A percentile compares a stretch with the other conserved stretches of the same genome.
phyloP scores from a whole-genome alignment of 495 filamentous ascomycete genomes.

The Platismatia glauca region DNA sequence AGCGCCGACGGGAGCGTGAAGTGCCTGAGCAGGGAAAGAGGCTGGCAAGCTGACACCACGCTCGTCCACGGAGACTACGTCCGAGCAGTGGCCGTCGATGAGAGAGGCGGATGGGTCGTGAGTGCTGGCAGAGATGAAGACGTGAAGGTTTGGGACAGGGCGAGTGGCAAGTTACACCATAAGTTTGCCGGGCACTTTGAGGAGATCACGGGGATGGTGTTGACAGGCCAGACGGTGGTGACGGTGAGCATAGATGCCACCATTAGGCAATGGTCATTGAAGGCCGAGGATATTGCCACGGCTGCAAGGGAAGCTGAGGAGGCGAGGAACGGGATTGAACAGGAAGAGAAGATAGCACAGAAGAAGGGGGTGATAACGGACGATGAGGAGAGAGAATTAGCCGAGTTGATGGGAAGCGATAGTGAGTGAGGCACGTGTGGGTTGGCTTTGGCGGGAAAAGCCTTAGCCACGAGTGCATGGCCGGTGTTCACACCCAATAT shows the following conservation, averaged over 20 bases:
- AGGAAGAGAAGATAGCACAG: constrained; percentile 22
- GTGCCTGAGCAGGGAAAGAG: constrained; percentile 55
- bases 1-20: constrained; percentile 78
- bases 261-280: constrained; percentile 69
- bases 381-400: constrained; percentile 24
- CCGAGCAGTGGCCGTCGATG: constrained; percentile 63
- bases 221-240: constrained; percentile 45
- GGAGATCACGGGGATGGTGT: constrained; percentile 72
- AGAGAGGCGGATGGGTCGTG: constrained; percentile 68
- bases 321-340: constrained; percentile 30
- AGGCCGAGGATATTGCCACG: constrained; percentile 51
- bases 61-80: constrained; percentile 84
- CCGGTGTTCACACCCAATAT: neutral
- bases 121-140: constrained; percentile 89
- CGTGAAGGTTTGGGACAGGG: constrained; percentile 77
- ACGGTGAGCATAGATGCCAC: constrained; percentile 67
- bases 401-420: constrained; percentile 23
- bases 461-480: no score
- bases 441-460: neutral
- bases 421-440: neutral
- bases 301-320: constrained; percentile 46
- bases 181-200: constrained; percentile 82
- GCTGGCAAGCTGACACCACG: constrained; percentile 60
- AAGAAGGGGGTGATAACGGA: constrained; percentile 14
- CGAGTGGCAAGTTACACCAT: constrained; percentile 65